Percentiles rank a stretch among this genome's conserved stretches.
phyloP scores from a whole-genome alignment of 108 stramenopile genomes.

The Cyclotella baltica region DNA sequence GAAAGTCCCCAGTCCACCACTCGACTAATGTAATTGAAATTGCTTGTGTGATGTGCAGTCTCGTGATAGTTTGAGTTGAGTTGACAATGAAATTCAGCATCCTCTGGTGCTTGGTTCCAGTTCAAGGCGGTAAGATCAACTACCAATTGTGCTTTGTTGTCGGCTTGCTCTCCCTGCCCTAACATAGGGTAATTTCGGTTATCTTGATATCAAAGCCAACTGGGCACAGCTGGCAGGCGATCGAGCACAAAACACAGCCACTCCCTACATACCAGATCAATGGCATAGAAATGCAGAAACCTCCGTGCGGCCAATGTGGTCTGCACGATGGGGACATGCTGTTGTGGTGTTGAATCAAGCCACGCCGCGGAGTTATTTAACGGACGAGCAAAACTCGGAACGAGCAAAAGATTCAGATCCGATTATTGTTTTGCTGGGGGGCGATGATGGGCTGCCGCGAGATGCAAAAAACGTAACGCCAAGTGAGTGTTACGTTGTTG shows the following conservation, averaged over 20 bases:
- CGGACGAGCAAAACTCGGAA: conserved; percentile 53
- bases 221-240: conserved; percentile 63
- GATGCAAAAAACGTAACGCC: conserved; percentile 14
- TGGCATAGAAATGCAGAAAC: conserved; percentile 34
- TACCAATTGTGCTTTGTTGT: neutral
- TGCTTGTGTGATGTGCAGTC: too few species aligned
- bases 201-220: conserved; percentile 23
- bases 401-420: conserved; percentile 23
- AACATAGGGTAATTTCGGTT: too few species aligned
- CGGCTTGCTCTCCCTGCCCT: neutral
- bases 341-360: conserved; percentile 54
- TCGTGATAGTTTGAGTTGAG: too few species aligned
- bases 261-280: conserved; percentile 57
- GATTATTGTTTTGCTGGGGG: conserved; percentile 52
- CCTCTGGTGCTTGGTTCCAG: neutral
- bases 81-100: too few species aligned
- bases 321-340: conserved; percentile 60
- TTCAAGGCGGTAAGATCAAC: neutral
- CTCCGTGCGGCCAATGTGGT: conserved; percentile 54
- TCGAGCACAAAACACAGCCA: conserved; percentile 55
- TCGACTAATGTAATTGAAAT: too few species aligned
- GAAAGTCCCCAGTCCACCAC: too few species aligned
- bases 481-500: neutral
- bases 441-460: conserved; percentile 57
- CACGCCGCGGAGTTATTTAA: conserved; percentile 39